Conservation (phyloP, 352 stramenopile genomes). For the Pythium guiyangense region DNA sequence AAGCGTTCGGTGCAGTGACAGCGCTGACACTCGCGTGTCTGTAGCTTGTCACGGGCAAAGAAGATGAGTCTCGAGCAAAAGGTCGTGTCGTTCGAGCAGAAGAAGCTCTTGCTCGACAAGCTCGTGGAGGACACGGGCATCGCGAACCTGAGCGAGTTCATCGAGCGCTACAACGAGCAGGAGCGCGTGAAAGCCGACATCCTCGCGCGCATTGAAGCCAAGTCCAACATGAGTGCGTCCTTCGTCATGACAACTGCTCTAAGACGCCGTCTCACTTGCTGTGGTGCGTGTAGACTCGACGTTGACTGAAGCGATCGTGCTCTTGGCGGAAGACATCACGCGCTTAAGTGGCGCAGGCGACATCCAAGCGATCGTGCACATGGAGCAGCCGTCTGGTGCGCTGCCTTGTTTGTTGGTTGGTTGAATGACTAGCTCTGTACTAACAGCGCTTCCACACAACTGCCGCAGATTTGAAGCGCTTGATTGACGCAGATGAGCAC, state of each 20-base stretch:
- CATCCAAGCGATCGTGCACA: constrained; percentile 25
- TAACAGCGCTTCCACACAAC: no score
- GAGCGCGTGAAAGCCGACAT: constrained; percentile 43
- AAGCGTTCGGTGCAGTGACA: no score
- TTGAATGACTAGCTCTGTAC: no score
- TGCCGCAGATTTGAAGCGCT: constrained; percentile 36
- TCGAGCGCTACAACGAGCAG: constrained; percentile 56
- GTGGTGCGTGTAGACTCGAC: constrained; percentile 35
- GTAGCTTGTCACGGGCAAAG: constrained; percentile 34
- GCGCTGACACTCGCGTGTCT: not conserved
- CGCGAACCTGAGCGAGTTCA: constrained; percentile 57
- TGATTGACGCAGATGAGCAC: constrained; percentile 39
- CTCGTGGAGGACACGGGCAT: constrained; percentile 47
- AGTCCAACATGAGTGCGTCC: constrained; percentile 39
- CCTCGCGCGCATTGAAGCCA: constrained; percentile 46
- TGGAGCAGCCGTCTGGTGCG: constrained; percentile 41
- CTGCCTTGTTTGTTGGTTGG: not conserved
- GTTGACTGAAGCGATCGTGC: constrained; percentile 35
- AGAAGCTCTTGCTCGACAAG: constrained; percentile 54
- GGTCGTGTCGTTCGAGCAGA: constrained; percentile 65
- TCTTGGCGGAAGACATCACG: constrained; percentile 54
- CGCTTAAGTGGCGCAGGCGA: constrained; percentile 44
- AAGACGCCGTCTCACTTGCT: no score
- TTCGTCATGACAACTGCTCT: not conserved
- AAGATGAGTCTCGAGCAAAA: constrained; percentile 58